Evolutionary conservation across 2,329 filamentous ascomycete species (phyloP).

Genomic region (Sclerotinia borealis): DNA sequence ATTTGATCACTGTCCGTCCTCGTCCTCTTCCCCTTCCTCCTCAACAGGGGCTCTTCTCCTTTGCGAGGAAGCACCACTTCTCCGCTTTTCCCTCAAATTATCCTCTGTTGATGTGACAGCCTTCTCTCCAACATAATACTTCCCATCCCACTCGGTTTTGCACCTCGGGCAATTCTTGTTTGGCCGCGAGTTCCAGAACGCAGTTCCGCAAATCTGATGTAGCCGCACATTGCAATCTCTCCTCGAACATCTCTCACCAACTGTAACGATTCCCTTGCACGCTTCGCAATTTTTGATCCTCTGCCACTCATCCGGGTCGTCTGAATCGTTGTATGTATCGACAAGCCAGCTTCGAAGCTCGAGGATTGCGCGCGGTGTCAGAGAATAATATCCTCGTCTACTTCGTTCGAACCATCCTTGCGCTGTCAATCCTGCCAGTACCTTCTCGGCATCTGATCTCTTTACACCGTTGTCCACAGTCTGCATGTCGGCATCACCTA

Average conservation of each 20-base stretch:
- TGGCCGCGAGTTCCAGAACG: constrained; percentile 58
- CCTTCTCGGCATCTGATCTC: constrained; percentile 68
- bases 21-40: constrained; percentile 14
- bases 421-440: constrained; percentile 63
- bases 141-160: constrained; percentile 41
- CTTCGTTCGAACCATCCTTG: constrained; percentile 85
- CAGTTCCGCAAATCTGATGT: constrained; percentile 69
- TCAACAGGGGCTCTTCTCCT: constrained; percentile 15
- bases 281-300: constrained; percentile 82
- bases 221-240: constrained; percentile 62
- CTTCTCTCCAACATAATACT: constrained; percentile 32
- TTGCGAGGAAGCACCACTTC: constrained; percentile 20
- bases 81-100: constrained; percentile 30
- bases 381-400: constrained; percentile 61
- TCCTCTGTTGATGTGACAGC: constrained; percentile 31
- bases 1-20: background rate
- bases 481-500: constrained; percentile 27
- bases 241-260: constrained; percentile 70
- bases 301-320: constrained; percentile 54
- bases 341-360: constrained; percentile 79
- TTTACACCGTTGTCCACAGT: constrained; percentile 55
- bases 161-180: constrained; percentile 61
- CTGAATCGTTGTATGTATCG: constrained; percentile 82
- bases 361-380: constrained; percentile 73
- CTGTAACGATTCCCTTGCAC: constrained; percentile 83